Base-by-base conservation (phyloP, 768 basidiomycete species). In the Ramaria rubella region DNA sequence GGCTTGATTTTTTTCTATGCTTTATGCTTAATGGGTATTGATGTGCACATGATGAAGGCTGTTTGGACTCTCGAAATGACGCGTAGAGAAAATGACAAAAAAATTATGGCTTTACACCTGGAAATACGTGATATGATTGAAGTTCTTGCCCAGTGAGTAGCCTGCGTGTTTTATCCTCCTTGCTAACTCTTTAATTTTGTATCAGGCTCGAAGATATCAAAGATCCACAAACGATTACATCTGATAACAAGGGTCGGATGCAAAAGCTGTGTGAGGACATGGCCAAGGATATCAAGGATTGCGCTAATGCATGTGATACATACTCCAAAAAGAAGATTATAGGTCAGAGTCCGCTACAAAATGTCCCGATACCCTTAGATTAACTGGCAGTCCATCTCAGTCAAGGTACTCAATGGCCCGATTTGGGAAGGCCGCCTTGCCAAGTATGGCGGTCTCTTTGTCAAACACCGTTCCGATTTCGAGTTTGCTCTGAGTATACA, bases 51-150 rank as follows among this genome's bases (percentile, higher is more conserved):
- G 23, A 48, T 11, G 11, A 11, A 48, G 31, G 67, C 77, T 0
- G 77, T 78, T 4, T 70, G 79, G 26, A 72, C 73, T 15, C 66
- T 81, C 33, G 79, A 81, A 51, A 52, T 75, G 52, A 76, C 74
- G 2, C 68, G 79, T 24, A 68, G 76, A 23, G 77, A 79, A 26
- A 82, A 82, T 52, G 75, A 81, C 53, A 73, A 71, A 54, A 79
- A 78, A 58, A 70, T 81, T 5, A 57, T 74, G 2, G 66, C 70
- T 4, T 66, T 82, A 5, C 76, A 76, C 31, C 62, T 75, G 7
- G 73, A 77, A 58, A 81, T 81, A 78, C 71, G 70, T 56, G 72
- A 79, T 40, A 72, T 77, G 70, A 77, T 81, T 72, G 55, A 63
- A 14, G 69, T 69, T 1, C 70, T 81, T 19, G 68, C 78, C n/a